Evolutionary conservation across 2,329 filamentous ascomycete genomes (phyloP).

Genomic region (Colletotrichum graminicola): DNA sequence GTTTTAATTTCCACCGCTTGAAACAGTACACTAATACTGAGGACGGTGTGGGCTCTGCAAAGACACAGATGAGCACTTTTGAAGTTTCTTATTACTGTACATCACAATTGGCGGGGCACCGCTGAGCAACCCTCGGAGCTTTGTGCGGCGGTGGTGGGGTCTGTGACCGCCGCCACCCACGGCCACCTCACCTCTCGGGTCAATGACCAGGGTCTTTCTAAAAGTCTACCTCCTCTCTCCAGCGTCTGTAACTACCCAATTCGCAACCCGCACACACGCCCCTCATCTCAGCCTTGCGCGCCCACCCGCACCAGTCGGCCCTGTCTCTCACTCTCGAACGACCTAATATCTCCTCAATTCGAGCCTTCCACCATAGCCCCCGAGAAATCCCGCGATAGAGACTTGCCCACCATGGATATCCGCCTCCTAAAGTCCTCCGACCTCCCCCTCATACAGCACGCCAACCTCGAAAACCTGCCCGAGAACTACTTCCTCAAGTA

Average conservation of each 20-base stretch:
- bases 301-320: constrained; percentile 8
- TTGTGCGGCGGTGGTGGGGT: constrained; percentile 38
- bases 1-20: neutral
- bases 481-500: constrained; percentile 99
- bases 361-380: neutral
- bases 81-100: neutral
- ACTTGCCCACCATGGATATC: constrained; percentile 80
- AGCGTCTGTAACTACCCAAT: constrained; percentile 10
- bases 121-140: constrained; percentile 33
- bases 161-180: neutral
- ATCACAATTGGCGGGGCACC: constrained; percentile 33
- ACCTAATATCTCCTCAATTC: neutral
- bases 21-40: neutral
- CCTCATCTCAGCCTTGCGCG: constrained; percentile 32
- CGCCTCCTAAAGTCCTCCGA: constrained; percentile 85
- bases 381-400: neutral
- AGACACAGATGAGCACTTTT: neutral
- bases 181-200: constrained; percentile 19
- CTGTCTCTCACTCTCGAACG: constrained; percentile 2
- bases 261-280: constrained; percentile 20
- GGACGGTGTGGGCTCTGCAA: neutral
- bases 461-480: constrained; percentile 98
- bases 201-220: constrained; percentile 33
- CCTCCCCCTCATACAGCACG: constrained; percentile 94
- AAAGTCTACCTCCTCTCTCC: constrained; percentile 38